Conservation (phyloP, 805 yeast species). For the Myxozyma neglecta region DNA sequence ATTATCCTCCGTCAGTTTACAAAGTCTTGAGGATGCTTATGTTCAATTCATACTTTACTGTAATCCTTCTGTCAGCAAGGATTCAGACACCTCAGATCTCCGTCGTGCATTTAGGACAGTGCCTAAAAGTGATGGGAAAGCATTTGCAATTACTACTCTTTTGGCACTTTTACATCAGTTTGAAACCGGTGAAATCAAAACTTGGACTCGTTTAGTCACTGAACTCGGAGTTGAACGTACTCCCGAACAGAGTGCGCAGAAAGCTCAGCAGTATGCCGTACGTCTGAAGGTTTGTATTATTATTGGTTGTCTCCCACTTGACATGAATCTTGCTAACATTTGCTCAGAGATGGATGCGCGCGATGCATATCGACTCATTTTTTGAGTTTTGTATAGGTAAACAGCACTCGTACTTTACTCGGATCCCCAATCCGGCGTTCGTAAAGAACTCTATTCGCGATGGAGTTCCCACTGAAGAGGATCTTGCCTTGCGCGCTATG, state of each 20-base stretch:
- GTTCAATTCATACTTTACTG: slow-evolving; percentile 27
- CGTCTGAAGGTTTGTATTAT: slow-evolving; percentile 22
- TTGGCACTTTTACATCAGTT: slow-evolving; percentile 21
- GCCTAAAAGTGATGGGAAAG: slow-evolving; percentile 31
- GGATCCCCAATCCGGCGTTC: slow-evolving; percentile 22
- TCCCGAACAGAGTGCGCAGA: slow-evolving; percentile 29
- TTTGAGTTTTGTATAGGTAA: slow-evolving; percentile 30
- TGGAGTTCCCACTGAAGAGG: slow-evolving; percentile 30
- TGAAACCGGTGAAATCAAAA: slow-evolving; percentile 27
- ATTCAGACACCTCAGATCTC: slow-evolving; percentile 18
- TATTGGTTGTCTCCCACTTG: not conserved
- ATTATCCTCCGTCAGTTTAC: not conserved
- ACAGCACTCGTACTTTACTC: slow-evolving; percentile 21
- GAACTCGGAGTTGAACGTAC: slow-evolving; percentile 31
- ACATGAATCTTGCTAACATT: not conserved
- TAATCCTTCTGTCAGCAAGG: slow-evolving; percentile 20
- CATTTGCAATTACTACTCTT: slow-evolving; percentile 17
- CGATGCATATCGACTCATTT: slow-evolving; percentile 32
- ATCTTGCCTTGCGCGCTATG: slow-evolving; percentile 27
- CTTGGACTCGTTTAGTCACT: slow-evolving; percentile 29
- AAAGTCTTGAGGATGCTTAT: slow-evolving; percentile 17
- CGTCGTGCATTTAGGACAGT: slow-evolving; percentile 26
- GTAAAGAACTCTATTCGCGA: slow-evolving; percentile 11
- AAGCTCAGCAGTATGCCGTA: slow-evolving; percentile 31
- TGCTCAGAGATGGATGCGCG: slow-evolving; percentile 29